phyloP scores from a whole-genome alignment of 768 basidiomycete species.

The Sutorius australiensis region DNA sequence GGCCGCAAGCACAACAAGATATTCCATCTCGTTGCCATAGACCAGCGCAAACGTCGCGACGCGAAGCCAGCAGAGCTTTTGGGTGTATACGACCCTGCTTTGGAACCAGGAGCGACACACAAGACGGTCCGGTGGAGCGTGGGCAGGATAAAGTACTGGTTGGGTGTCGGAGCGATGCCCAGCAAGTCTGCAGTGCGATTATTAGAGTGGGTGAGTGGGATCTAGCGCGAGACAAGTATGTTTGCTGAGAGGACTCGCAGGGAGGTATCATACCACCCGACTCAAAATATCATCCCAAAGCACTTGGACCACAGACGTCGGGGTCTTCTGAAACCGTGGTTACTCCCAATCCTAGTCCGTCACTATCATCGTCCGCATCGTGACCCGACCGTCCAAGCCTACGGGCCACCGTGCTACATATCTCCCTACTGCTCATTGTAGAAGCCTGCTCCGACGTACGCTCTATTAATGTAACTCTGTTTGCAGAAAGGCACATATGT shows the following conservation, averaged over 20 bases:
- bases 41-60: slow-evolving; percentile 67
- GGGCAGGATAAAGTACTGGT: slow-evolving; percentile 87
- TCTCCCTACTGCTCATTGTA: slow-evolving; percentile 7
- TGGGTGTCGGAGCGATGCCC: slow-evolving; percentile 79
- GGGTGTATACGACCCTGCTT: slow-evolving; percentile 77
- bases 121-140: slow-evolving; percentile 90
- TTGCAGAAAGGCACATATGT: slow-evolving; percentile 40
- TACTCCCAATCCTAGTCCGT: not conserved
- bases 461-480: slow-evolving; percentile 13
- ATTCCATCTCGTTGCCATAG: slow-evolving; percentile 83
- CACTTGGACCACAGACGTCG: slow-evolving; percentile 18
- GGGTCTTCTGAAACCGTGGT: slow-evolving; percentile 2
- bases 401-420: not conserved
- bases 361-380: not conserved
- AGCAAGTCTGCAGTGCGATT: slow-evolving; percentile 72
- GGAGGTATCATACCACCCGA: slow-evolving; percentile 58
- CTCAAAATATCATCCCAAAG: slow-evolving; percentile 51
- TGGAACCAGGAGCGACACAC: slow-evolving; percentile 44
- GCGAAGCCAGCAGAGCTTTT: slow-evolving; percentile 85
- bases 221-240: not conserved
- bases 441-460: slow-evolving; percentile 7
- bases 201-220: slow-evolving; percentile 60
- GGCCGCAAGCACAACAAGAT: slow-evolving; percentile 70
- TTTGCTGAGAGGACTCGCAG: slow-evolving; percentile 32
- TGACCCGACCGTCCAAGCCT: slow-evolving; percentile 2